Percentiles rank a stretch among this genome's conserved stretches.
Evolutionary conservation across 768 basidiomycete genomes (phyloP).

Genomic region (Lactarius evosmus): DNA sequence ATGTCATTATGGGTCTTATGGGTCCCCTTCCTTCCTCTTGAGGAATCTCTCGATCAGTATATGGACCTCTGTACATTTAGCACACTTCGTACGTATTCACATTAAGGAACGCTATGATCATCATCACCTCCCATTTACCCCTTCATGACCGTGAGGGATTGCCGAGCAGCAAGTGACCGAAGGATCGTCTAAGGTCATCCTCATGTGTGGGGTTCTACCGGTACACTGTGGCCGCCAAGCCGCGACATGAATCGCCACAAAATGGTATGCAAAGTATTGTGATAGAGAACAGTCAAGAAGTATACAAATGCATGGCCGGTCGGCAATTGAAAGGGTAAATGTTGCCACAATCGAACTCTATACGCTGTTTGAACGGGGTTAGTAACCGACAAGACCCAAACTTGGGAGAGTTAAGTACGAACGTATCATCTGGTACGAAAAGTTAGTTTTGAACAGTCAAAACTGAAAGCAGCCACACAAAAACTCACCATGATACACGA

Average conservation of each 20-base stretch:
- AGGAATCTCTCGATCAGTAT: not conserved
- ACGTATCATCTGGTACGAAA: slow-evolving; percentile 28
- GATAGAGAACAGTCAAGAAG: slow-evolving; percentile 17
- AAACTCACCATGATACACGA: slow-evolving; percentile 71
- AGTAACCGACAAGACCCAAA: not conserved
- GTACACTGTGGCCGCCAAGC: not conserved
- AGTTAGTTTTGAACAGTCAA: not conserved
- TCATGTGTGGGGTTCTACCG: not conserved
- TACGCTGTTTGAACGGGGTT: slow-evolving; percentile 12
- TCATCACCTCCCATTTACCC: not conserved
- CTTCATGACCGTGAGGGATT: not conserved
- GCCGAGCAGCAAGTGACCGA: not conserved
- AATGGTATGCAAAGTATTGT: slow-evolving; percentile 18
- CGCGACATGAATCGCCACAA: slow-evolving; percentile 3
- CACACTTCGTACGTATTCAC: slow-evolving; percentile 6
- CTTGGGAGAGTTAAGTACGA: slow-evolving; percentile 3
- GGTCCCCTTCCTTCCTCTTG: too few relatives aligned
- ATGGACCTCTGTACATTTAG: slow-evolving; percentile 16
- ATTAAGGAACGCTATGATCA: not conserved
- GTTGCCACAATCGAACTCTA: slow-evolving; percentile 2
- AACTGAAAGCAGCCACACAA: too few relatives aligned
- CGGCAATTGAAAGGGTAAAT: not conserved
- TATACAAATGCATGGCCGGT: slow-evolving; percentile 15
- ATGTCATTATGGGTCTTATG: not conserved
- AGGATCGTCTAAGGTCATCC: not conserved